Evolutionary conservation across 148 eudicot genomes (phyloP).

Genomic region (Fagopyrum tataricum): DNA sequence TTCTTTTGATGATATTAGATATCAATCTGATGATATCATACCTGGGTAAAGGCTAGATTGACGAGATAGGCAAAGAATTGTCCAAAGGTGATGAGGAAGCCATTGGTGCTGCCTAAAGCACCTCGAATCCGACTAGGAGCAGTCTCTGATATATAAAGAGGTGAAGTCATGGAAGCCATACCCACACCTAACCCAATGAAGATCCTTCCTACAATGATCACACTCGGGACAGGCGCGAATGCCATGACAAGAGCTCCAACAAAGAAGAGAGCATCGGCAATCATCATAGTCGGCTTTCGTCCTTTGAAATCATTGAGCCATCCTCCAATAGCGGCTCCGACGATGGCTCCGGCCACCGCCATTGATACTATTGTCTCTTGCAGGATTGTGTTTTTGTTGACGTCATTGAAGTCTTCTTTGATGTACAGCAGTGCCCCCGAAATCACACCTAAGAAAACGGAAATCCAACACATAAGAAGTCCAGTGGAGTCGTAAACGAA

Average conservation of each 20-base stretch:
- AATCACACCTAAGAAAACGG: constrained; percentile 45
- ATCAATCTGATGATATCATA: too few species aligned
- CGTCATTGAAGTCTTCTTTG: constrained; percentile 49
- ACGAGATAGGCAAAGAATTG: constrained; percentile 56
- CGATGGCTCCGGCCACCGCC: constrained; percentile 71
- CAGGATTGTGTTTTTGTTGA: constrained; percentile 47
- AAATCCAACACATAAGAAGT: too few species aligned
- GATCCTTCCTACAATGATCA: constrained; percentile 57
- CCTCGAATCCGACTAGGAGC: constrained; percentile 69
- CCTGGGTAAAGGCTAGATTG: constrained; percentile 59
- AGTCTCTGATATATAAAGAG: constrained; percentile 72
- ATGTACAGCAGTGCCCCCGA: constrained; percentile 76
- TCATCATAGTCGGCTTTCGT: constrained; percentile 44
- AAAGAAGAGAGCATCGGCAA: constrained; percentile 56
- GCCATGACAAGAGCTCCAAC: constrained; percentile 61
- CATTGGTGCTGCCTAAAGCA: constrained; percentile 72
- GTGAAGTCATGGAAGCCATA: constrained; percentile 81
- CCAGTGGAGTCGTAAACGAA: too few species aligned
- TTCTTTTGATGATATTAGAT: too few species aligned
- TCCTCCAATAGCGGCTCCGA: constrained; percentile 68
- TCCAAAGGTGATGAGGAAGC: constrained; percentile 61
- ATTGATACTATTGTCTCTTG: constrained; percentile 76
- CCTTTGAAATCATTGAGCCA: constrained; percentile 52
- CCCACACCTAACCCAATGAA: constrained; percentile 78
- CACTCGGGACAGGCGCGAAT: constrained; percentile 38